These are phyloP conservation scores for Colletotrichum endophyticum DNA, from an alignment of 2,329 filamentous ascomycete species.

Conservation along the genomic window DNA sequence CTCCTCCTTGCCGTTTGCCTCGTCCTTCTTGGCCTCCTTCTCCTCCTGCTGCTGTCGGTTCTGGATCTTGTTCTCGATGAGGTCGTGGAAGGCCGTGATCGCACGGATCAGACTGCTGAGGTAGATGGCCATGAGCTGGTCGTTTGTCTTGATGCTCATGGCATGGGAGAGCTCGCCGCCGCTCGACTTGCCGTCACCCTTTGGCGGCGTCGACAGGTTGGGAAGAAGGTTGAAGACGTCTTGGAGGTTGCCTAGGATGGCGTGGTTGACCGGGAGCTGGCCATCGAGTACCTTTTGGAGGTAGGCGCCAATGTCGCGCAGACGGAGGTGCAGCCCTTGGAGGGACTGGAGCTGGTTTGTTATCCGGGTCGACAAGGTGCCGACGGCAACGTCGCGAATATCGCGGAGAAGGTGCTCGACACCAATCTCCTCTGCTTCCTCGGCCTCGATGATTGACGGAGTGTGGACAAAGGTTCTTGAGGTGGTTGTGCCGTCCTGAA, in stretches of 20 bases:
- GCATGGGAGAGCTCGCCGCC: slow-evolving; percentile 91
- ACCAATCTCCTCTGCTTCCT: slow-evolving; percentile 98
- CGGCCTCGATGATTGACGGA: slow-evolving; percentile 96
- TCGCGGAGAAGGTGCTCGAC: slow-evolving; percentile 97
- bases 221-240: slow-evolving; percentile 98
- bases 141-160: slow-evolving; percentile 99
- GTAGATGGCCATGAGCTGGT: slow-evolving; percentile 98
- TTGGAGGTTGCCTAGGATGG: slow-evolving; percentile 97
- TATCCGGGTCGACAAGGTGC: slow-evolving; percentile 93
- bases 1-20: slow-evolving; percentile 63
- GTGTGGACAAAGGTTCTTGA: slow-evolving; percentile 98
- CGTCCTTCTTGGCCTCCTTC: slow-evolving; percentile 85
- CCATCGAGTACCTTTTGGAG: slow-evolving; percentile 94
- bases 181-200: slow-evolving; percentile 63
- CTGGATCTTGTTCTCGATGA: slow-evolving; percentile 99
- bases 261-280: slow-evolving; percentile 93
- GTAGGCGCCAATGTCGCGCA: slow-evolving; percentile 95
- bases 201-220: slow-evolving; percentile 88
- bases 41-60: slow-evolving; percentile 97
- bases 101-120: slow-evolving; percentile 94
- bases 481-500: slow-evolving; percentile 93
- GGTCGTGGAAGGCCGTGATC: slow-evolving; percentile 97
- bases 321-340: slow-evolving; percentile 90
- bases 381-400: slow-evolving; percentile 96
- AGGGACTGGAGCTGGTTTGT: slow-evolving; percentile 97